phyloP scores from a whole-genome alignment of 164 flowering plant genomes.

The Piper betle region DNA sequence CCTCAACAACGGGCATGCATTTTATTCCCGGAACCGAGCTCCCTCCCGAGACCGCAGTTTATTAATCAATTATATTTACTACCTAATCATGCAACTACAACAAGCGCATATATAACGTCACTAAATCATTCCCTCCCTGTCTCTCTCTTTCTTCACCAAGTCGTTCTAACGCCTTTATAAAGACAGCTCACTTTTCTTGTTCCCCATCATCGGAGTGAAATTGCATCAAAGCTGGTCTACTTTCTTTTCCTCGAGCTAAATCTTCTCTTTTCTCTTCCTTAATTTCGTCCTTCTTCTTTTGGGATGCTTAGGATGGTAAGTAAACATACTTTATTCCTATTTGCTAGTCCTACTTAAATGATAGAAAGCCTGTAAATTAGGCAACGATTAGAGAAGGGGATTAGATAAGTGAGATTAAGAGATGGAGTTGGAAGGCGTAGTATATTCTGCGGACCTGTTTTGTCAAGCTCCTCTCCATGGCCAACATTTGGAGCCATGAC shows the following conservation, averaged over 20 bases:
- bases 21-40: slow-evolving; percentile 13
- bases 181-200: neutral
- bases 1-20: slow-evolving; percentile 14
- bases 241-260: too few species aligned
- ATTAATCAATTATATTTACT: neutral
- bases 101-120: too few species aligned
- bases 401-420: slow-evolving; percentile 4
- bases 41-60: neutral
- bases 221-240: slow-evolving; percentile 5
- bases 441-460: slow-evolving; percentile 39
- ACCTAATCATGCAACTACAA: neutral
- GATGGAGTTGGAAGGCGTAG: slow-evolving; percentile 68
- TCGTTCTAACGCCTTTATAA: slow-evolving; percentile 15
- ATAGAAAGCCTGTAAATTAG: neutral
- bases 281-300: slow-evolving; percentile 5
- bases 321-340: neutral
- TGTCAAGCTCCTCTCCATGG: slow-evolving; percentile 18
- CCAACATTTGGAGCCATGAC: slow-evolving; percentile 16
- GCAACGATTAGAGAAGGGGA: neutral
- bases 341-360: neutral
- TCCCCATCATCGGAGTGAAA: slow-evolving; percentile 1
- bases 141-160: slow-evolving; percentile 1
- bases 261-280: too few species aligned
- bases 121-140: neutral
- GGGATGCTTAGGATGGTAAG: neutral